Evolutionary conservation across 192 early-diverging fungal species (phyloP), one percentile per base, ranked within the genome.

Genomic region (Coemansia sp.): DNA sequence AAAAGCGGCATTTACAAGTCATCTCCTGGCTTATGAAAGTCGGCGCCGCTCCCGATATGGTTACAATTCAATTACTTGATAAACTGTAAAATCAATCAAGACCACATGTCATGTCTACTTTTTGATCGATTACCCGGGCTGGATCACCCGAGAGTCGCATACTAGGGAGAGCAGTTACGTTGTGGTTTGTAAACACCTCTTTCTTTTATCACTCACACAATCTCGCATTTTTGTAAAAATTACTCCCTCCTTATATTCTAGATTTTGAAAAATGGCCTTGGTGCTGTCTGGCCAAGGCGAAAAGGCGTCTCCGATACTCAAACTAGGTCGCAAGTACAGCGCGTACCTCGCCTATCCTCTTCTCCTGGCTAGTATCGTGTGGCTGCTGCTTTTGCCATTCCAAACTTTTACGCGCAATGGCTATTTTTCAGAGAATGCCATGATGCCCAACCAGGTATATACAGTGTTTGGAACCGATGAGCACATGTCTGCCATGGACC

Each of bases 351-450:
- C 89, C 73, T 80, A 84, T 39, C 64, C 87, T 3, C 79, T 93
- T 21, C 87, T 87, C 17, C 48, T 85, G 27, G 84, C 85, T 19
- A 89, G 86, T 2, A 70, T 89, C 21, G 51, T 76, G 42, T 92
- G 90, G 90, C 72, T 92, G 9, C 74, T 92, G 24, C 69, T 85
- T 34, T 70, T 93, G 19, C 90, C 92, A 10, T 79, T 84, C 41
- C 81, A 86, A 53, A 70, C 62, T n/a, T 88, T 89, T 62, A 89
- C 84, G 54, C 88, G 88, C 59, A 39, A 67, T 33, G 89, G 87
- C 0, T 93, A 93, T 71, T 79, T 91, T 34, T 92, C 91, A 0
- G 92, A 93, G 70, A 93, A 92, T 64, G 92, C 92, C 6, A 84
- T 93, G 66, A 74, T 92, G 44, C 90, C 90, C 16, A 88, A 86